Evolutionary conservation across 108 stramenopile species (phyloP), one percentile per base, ranked within the genome.

Genomic region (Cyclotella sp.): DNA sequence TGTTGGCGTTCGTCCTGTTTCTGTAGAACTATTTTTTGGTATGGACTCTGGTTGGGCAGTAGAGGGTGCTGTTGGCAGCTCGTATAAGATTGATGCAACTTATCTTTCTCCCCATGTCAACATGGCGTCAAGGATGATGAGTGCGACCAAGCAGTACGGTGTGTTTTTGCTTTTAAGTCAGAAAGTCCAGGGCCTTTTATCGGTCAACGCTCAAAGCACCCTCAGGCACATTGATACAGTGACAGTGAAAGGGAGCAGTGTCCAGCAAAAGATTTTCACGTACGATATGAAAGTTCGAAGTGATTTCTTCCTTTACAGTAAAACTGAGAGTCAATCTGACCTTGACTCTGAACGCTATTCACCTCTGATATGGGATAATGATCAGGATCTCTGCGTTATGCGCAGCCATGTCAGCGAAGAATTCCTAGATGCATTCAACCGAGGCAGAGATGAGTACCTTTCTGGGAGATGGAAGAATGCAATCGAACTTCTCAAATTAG

Each of bases 1-100:
- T 55, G 90, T 84, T 40, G 90, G 92, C 54, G 93, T 92, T 13
- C 85, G 85, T 30, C 86, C 82, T 16, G 93, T 84, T 63, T 81
- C 83, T n/a, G 86, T 96, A 9, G 78, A 89, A 45, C 84, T 99
- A 72, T 86, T 90, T 46, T 95, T 91, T 75, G 98, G 98, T 5
- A 91, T 99, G 90, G 95, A 98, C 85, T 93, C 96, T 41, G 98
- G 98, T 18, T 99, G 98, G 98, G 95, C 95, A 11, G 90, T 96
- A 0, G 97, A 97, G 68, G 97, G 97, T 46, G 97, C 97, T 5
- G 97, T 97, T 19, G 97, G 97, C 4, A 89, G 87, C 46, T 76
- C 85, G 47, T 90, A 92, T 83, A 97, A 97, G 77, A 94, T 97
- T 66, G 97, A 98, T 81, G 97, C 97, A 39, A 98, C 97, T n/a